Conservation (phyloP, 352 stramenopile genomes). For the Phytophthora quininea region DNA sequence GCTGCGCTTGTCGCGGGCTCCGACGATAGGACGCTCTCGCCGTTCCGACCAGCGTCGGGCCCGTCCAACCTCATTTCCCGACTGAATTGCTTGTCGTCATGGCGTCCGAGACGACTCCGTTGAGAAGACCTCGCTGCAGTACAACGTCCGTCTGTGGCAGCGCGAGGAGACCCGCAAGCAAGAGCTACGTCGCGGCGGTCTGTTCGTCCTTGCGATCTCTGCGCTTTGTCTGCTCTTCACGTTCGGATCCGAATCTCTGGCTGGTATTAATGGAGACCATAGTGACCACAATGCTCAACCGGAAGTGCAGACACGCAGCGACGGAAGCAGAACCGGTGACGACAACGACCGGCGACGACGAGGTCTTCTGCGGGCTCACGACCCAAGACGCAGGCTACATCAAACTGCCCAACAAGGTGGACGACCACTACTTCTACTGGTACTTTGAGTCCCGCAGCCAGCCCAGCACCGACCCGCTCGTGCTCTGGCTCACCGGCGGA, state of each 20-base stretch:
- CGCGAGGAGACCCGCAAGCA: conserved; percentile 28
- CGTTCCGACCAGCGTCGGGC: conserved; percentile 5
- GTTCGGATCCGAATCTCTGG: conserved; percentile 21
- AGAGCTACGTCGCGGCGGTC: conserved; percentile 29
- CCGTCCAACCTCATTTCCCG: not conserved
- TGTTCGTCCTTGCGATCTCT: conserved; percentile 31
- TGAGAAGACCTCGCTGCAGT: conserved; percentile 35
- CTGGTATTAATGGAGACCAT: not conserved
- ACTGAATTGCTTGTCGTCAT: conserved; percentile 5
- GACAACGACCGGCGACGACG: conserved; percentile 15
- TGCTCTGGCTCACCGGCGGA: conserved; percentile 55
- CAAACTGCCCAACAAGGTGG: conserved; percentile 32
- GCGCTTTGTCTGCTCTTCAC: conserved; percentile 29
- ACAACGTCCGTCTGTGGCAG: conserved; percentile 33
- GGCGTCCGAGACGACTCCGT: conserved; percentile 31
- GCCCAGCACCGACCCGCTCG: conserved; percentile 62
- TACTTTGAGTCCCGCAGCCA: conserved; percentile 49
- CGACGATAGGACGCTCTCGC: conserved; percentile 23
- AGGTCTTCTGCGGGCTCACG: conserved; percentile 52
- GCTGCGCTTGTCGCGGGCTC: conserved; percentile 6
- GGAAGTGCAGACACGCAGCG: conserved; percentile 25
- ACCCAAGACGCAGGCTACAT: conserved; percentile 53
- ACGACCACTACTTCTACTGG: conserved; percentile 63
- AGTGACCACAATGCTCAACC: conserved; percentile 1
- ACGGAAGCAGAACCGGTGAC: conserved; percentile 21